These are phyloP conservation scores for Brettanomyces sp. DNA, from an alignment of 805 yeast genomes.

Conservation along the genomic window DNA sequence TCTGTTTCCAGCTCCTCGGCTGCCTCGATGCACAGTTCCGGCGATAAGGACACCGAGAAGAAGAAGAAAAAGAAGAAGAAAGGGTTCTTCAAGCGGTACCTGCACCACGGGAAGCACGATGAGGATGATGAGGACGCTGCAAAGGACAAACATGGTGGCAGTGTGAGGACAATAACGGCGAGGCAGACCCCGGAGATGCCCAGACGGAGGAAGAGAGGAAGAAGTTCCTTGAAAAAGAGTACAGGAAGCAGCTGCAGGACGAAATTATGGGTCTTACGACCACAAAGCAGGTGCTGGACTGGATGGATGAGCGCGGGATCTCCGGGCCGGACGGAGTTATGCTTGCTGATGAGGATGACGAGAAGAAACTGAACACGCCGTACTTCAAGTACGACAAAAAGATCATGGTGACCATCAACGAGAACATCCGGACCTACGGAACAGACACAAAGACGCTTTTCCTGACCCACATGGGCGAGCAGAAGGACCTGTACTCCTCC, in stretches of 20 bases:
- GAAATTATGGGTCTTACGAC: constrained; percentile 1
- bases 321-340: neutral
- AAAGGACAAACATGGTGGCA: neutral
- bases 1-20: too few species aligned
- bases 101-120: neutral
- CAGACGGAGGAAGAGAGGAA: neutral
- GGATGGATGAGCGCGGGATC: constrained; percentile 3
- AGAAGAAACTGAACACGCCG: constrained; percentile 3
- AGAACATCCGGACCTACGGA: constrained; percentile 6
- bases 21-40: too few species aligned
- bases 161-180: neutral
- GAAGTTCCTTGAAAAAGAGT: neutral
- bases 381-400: constrained; percentile 3
- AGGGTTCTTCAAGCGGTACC: neutral
- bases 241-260: neutral
- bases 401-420: constrained; percentile 5
- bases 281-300: constrained; percentile 5
- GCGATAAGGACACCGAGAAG: neutral
- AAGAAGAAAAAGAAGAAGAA: neutral
- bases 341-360: neutral
- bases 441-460: constrained; percentile 4
- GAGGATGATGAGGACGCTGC: neutral
- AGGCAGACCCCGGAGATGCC: neutral
- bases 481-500: constrained; percentile 11
- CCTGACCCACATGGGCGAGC: neutral